These are phyloP conservation scores for Myxozyma geophila DNA, from an alignment of 805 yeast genomes.

Conservation along the genomic window DNA sequence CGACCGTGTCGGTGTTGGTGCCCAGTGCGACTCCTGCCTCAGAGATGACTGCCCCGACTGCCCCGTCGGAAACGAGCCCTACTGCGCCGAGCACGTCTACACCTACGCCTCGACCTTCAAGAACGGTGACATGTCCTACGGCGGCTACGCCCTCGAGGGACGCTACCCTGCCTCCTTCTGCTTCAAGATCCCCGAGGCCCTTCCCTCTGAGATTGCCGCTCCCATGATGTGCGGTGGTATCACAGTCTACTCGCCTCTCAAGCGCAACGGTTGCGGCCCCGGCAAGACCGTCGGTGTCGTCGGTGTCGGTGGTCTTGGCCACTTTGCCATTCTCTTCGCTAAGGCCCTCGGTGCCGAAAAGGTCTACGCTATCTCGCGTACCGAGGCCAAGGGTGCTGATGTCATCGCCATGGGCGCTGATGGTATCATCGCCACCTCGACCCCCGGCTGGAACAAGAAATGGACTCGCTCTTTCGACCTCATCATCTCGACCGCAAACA, in stretches of 20 bases:
- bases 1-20: conserved; percentile 82
- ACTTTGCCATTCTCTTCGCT: conserved; percentile 64
- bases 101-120: conserved; percentile 52
- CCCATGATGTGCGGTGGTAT: conserved; percentile 80
- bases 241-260: conserved; percentile 71
- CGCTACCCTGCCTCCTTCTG: conserved; percentile 63
- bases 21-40: conserved; percentile 64
- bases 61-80: conserved; percentile 56
- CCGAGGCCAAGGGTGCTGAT: conserved; percentile 55
- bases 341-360: conserved; percentile 63
- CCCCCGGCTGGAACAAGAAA: conserved; percentile 47
- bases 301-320: conserved; percentile 73
- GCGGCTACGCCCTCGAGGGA: conserved; percentile 72
- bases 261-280: conserved; percentile 52
- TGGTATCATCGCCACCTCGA: conserved; percentile 56
- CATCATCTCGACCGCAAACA: conserved; percentile 58
- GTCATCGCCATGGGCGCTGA: conserved; percentile 62
- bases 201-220: conserved; percentile 62
- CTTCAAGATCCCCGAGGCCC: conserved; percentile 63
- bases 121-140: conserved; percentile 43
- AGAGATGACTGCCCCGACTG: conserved; percentile 60
- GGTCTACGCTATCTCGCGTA: conserved; percentile 61
- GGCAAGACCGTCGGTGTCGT: conserved; percentile 62
- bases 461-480: conserved; percentile 52
- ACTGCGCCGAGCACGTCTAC: conserved; percentile 55